These are phyloP conservation scores for Ophiostoma ulmi DNA, from an alignment of 2,329 filamentous ascomycete species.

Conservation along the genomic window DNA sequence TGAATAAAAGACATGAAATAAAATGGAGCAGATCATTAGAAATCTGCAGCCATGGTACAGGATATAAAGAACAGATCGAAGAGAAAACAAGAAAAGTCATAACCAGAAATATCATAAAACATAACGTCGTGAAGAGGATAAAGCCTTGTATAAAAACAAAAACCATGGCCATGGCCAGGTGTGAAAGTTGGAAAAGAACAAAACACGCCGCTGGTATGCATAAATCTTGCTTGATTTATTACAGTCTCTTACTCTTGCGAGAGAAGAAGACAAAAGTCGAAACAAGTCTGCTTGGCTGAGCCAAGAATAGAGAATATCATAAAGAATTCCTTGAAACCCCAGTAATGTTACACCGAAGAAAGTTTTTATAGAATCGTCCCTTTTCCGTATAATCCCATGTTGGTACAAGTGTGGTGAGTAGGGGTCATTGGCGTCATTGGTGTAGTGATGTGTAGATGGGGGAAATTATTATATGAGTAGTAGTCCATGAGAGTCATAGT, in stretches of 20 bases:
- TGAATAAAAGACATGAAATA: not conserved
- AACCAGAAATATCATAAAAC: conserved; percentile 27
- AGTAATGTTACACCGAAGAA: conserved; percentile 17
- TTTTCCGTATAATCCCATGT: conserved; percentile 15
- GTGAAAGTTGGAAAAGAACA: not conserved
- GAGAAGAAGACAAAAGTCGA: not conserved
- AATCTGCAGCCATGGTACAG: conserved; percentile 5
- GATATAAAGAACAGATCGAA: conserved; percentile 11
- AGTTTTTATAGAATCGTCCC: conserved; percentile 10
- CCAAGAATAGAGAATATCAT: not conserved
- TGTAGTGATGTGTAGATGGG: conserved; percentile 6
- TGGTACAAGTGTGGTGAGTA: conserved; percentile 16
- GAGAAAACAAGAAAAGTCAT: conserved; percentile 24
- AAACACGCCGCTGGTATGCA: conserved; percentile 5
- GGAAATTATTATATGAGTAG: conserved; percentile 13
- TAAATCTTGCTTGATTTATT: not conserved
- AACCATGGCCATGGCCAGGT: not conserved
- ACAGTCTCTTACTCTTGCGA: not conserved
- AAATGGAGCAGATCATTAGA: not conserved
- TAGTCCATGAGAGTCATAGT: not conserved
- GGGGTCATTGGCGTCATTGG: not conserved
- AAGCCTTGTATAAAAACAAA: conserved; percentile 4
- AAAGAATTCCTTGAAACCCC: not conserved
- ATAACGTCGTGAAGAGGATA: conserved; percentile 21
- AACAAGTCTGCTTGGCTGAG: conserved; percentile 6